Percentiles rank a stretch among this genome's conserved stretches.
phyloP scores from a whole-genome alignment of 2,329 filamentous ascomycete species.

The Cryphonectria carpinicola region DNA sequence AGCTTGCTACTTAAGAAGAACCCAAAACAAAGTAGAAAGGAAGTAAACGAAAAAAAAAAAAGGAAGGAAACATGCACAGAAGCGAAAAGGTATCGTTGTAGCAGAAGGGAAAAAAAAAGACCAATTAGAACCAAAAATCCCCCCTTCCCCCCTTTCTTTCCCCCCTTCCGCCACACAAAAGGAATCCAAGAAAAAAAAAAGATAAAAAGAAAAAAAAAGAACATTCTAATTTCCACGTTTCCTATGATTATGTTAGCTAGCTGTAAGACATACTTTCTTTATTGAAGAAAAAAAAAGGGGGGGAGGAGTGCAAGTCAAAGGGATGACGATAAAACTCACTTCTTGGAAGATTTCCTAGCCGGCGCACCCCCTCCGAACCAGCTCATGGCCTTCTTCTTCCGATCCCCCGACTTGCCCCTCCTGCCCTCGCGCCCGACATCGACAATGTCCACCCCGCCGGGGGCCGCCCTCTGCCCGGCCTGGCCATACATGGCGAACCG shows the following conservation, averaged over 20 bases:
- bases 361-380: constrained; percentile 33
- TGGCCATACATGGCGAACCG: not conserved
- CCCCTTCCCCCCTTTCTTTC: too few species aligned
- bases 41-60: not conserved
- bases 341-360: constrained; percentile 36
- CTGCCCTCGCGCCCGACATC: constrained; percentile 37
- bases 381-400: constrained; percentile 15
- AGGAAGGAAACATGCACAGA: not conserved
- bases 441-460: constrained; percentile 32
- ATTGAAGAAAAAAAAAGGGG: too few species aligned
- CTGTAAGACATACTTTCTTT: not conserved
- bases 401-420: constrained; percentile 32
- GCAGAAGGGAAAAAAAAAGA: not conserved
- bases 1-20: not conserved
- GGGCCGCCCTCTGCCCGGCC: constrained; percentile 1
- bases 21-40: not conserved
- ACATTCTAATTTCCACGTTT: not conserved
- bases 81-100: constrained; percentile 22
- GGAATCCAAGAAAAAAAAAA: too few species aligned
- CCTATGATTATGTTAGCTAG: not conserved
- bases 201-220: not conserved
- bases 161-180: not conserved
- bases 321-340: constrained; percentile 33
- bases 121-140: not conserved
- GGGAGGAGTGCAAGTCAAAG: not conserved